Base-by-base conservation (phyloP, 306 rosid species). In the Ochetophila trinervis region DNA sequence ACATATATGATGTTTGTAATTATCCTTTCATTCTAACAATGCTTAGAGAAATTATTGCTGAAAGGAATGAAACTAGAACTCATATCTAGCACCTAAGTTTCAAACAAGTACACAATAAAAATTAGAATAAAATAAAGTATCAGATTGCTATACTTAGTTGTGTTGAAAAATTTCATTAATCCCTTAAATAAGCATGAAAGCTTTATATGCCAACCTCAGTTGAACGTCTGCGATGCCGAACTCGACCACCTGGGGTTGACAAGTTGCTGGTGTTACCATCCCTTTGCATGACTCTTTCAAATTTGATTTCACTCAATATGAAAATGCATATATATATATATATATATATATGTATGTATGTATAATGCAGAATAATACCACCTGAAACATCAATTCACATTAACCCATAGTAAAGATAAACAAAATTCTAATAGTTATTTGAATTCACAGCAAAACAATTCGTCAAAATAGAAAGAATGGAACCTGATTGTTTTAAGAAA, bases 151-250 rank as follows among this genome's bases (percentile, higher is more conserved):
- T 40, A 40, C 10, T 40, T 40, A 40, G 3, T 2, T 8, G 0
- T 40, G 45, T 40, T 37, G 12, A 12, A 40, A 11, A 58, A 35
- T 18, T 59, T 59, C 63, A 59, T 40, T 12, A 40, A 40, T 40
- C 45, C 45, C 12, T 10, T 10, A 40, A 40, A 40, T 40, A 1
- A 60, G 63, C 30, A 30, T 22, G 63, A 51, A 54, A 37, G 55
- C 53, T 62, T 66, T 69, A 15, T 48, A 78, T 40, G 65, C 8
- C 58, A 71, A 89, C 96, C 96, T 87, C 96, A 77, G 76, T 80
- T 64, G 96, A 81, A 66, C 96, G 96, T 74, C 65, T 85, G 8
- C 94, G 91, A 62, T 89, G 86, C 80, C 96, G 82, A 65, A 69
- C 63, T 37, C 91, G 86, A 55, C 66, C 61, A 24, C 73, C 48